Base-by-base conservation (phyloP, 495 filamentous ascomycete species). In the Penicillium soppii region DNA sequence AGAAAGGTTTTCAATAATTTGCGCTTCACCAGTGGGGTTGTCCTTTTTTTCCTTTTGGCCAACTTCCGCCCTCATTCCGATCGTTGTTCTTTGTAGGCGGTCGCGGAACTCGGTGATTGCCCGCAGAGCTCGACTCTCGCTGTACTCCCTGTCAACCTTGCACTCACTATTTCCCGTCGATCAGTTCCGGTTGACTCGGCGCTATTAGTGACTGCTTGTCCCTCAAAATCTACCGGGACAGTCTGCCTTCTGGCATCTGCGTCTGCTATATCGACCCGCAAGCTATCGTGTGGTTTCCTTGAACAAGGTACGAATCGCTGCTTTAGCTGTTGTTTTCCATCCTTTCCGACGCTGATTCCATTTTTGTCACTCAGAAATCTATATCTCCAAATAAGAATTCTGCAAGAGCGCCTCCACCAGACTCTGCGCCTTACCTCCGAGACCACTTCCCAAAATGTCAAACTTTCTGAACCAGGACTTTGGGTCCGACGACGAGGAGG, bases 401-500 rank as follows among this genome's bases (percentile, higher is more conserved):
- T 7, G 16, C 17, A 21, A 37, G 19, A 27, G 29, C 22, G 7
- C 23, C 19, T 8, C 40, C 15, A 49, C 39, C 16, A 21, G 10
- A 7, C 30, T 30, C 23, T 19, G 13, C 29, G 26, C 25, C 39
- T 43, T 41, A 49, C 38, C 38, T 26, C 21, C 20, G 23, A 48
- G 13, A 36, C 37, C 19, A 39, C 36, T 8, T 20, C 16, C 26
- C 61, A 72, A 46, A 46, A 82, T 80, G 76, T 79, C 77, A 19
- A 76, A 76, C 57, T 61, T 83, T n/a, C 42, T 80, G 13, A 72
- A 79, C 44, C 71, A 80, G 26, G 72, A 81, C 38, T 82, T 80
- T 57, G 87, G 85, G 49, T 89, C 85, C 47, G 88, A 84, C n/a
- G 82, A 89, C 19, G 88, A 91, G 45, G 87, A 91, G 47, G 88